A percentile compares a stretch with the other conserved stretches of the same genome.
phyloP scores from a whole-genome alignment of 805 yeast genomes.

The Pichia paraexigua region DNA sequence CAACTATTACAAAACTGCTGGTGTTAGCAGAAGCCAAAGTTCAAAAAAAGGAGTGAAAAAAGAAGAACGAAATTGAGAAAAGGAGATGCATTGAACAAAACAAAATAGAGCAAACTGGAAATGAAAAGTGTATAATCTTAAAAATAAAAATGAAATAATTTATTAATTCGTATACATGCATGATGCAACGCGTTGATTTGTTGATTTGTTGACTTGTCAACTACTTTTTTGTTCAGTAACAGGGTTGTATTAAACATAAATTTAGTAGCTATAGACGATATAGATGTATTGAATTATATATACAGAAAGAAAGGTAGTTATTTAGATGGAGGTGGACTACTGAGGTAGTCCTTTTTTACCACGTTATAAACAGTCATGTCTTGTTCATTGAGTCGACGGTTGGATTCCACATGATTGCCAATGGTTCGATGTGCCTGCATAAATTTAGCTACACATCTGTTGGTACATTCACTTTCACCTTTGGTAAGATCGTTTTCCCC shows the following conservation, averaged over 20 bases:
- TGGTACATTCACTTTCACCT: constrained; percentile 79
- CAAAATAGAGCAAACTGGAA: not conserved
- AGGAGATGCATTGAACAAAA: not conserved
- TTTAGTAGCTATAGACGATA: not conserved
- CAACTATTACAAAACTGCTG: not conserved
- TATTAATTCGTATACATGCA: not conserved
- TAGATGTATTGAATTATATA: not conserved
- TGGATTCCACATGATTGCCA: constrained; percentile 41
- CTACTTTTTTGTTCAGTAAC: not conserved
- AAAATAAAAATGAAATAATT: not conserved
- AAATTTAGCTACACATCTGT: constrained; percentile 90
- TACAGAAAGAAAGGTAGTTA: not conserved
- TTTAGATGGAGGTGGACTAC: not conserved
- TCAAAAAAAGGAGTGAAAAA: not conserved
- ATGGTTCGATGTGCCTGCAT: constrained; percentile 61
- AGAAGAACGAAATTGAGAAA: not conserved
- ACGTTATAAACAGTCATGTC: constrained; percentile 26
- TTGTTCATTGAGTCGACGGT: constrained; percentile 38
- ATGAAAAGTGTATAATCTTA: not conserved
- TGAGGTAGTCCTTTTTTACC: constrained; percentile 19
- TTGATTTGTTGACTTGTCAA: not conserved
- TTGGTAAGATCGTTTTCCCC: constrained; percentile 68
- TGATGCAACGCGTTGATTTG: not conserved
- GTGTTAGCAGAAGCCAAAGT: not conserved
- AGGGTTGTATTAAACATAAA: not conserved